These are phyloP conservation scores for Fusarium paranaense DNA, from an alignment of 2,329 filamentous ascomycete genomes.

Conservation along the genomic window DNA sequence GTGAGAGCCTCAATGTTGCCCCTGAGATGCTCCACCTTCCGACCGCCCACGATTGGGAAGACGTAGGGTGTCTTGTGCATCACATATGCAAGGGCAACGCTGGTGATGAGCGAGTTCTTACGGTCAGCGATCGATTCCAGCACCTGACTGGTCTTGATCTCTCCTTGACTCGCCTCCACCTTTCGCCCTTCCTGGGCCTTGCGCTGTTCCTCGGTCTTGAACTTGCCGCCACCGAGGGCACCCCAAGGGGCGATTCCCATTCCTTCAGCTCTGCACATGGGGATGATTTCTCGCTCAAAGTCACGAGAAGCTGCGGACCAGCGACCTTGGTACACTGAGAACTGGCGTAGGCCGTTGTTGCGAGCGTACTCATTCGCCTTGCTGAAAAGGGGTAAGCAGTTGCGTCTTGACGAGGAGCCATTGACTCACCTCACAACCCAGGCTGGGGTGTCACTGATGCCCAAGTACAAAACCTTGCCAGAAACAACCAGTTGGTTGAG, in stretches of 20 bases:
- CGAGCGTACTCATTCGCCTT: constrained; percentile 77
- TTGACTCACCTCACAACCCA: constrained; percentile 68
- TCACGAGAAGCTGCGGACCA: constrained; percentile 56
- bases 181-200: constrained; percentile 51
- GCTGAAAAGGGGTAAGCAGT: constrained; percentile 44
- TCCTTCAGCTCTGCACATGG: constrained; percentile 56
- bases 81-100: constrained; percentile 76
- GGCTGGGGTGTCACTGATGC: constrained; percentile 75
- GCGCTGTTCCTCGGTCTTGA: constrained; percentile 55
- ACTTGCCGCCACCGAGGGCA: constrained; percentile 62
- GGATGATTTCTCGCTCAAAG: constrained; percentile 58
- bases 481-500: constrained; percentile 69
- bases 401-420: too few relatives aligned
- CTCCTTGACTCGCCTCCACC: constrained; percentile 59
- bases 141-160: constrained; percentile 61
- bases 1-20: constrained; percentile 76
- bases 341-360: constrained; percentile 75
- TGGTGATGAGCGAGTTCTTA: constrained; percentile 58
- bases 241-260: constrained; percentile 72
- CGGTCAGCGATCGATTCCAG: constrained; percentile 62
- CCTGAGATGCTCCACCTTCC: constrained; percentile 76
- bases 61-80: constrained; percentile 78
- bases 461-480: constrained; percentile 75
- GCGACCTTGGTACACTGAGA: constrained; percentile 63
- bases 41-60: constrained; percentile 78